Base-by-base conservation (phyloP, 257 asterid genomes). In the Avicennia marina region DNA sequence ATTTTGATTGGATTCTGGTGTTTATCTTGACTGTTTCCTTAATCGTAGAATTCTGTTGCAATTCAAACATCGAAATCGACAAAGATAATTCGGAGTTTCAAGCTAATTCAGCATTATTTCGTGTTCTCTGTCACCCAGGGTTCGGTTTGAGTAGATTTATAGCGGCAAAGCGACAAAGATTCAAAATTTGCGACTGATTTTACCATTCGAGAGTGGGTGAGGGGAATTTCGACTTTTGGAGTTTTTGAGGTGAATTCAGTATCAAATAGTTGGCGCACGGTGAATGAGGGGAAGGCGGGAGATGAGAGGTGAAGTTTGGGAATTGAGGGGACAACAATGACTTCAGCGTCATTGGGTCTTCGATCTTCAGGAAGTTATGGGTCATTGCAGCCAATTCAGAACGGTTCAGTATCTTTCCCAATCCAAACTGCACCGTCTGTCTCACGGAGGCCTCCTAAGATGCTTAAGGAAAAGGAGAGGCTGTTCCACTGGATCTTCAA, bases 291-390 rank as follows among this genome's bases (percentile, higher is more conserved):
- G 13, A 61, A n/a, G 64, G 62, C 31, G 59, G 72, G 64, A 51
- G 55, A 73, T 75, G 86, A 78, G 72, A 60, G 82, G 73, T 32
- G 75, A 68, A 62, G 53, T 71, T 60, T 50, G 52, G 78, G 58
- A 64, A 62, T 68, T 72, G 67, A 56, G 82, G 64, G 80, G 83
- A 65, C 76, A 77, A 69, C 86, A 78, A 87, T 91, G 97, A 86
- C 86, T 71, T 62, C 82, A 53, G 86, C 82, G 90, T 91, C 97
- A 81, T 80, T 89, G 84, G 90, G 95, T 77, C 87, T 91, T 75
- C 90, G 98, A 78, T 63, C 98, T 71, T 90, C 97, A 12, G 95
- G 95, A 65, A 91, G 97, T 80, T 88, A 85, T 86, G 98, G 98
- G 45, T 91, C 97, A 63, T 73, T 91, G 81, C 95, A 77, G 47